phyloP scores from a whole-genome alignment of 257 asterid genomes.

The Nicotiana tomentosiformis region DNA sequence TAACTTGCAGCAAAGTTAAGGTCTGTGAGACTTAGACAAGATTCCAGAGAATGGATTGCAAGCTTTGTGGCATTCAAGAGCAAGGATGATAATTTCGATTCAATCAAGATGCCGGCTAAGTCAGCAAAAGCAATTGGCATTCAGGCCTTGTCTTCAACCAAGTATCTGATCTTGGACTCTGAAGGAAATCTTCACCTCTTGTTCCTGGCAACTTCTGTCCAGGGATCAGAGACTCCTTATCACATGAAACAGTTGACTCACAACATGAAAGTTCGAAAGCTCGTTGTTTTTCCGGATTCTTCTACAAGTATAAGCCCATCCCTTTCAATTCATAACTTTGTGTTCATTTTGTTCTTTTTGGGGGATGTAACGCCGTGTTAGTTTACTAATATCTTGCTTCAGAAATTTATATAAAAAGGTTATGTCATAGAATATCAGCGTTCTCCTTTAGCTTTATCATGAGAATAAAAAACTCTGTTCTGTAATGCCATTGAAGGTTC shows the following conservation, averaged over 20 bases:
- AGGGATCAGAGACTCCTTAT: constrained; percentile 37
- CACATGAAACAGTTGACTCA: constrained; percentile 41
- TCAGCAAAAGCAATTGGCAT: constrained; percentile 55
- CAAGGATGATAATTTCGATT: constrained; percentile 29
- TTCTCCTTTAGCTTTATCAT: neutral
- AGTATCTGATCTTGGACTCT: constrained; percentile 63
- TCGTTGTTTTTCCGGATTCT: constrained; percentile 57
- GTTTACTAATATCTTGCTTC: neutral
- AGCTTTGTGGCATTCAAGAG: constrained; percentile 50
- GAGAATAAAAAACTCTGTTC: neutral
- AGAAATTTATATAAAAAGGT: neutral
- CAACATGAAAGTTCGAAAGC: constrained; percentile 51
- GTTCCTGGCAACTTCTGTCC: constrained; percentile 36
- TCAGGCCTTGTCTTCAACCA: constrained; percentile 49
- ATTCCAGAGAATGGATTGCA: constrained; percentile 44
- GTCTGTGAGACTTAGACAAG: constrained; percentile 58
- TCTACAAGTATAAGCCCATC: constrained; percentile 28
- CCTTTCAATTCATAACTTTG: neutral
- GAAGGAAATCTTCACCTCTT: constrained; percentile 61
- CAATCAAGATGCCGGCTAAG: constrained; percentile 30
- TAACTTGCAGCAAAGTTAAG: constrained; percentile 74
- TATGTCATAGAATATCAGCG: neutral
- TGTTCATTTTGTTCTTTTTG: neutral
- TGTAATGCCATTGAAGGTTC: neutral
- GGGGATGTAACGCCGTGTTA: neutral